These are phyloP conservation scores for Alliaria petiolata DNA, from an alignment of 345 rosid genomes.

Conservation along the genomic window DNA sequence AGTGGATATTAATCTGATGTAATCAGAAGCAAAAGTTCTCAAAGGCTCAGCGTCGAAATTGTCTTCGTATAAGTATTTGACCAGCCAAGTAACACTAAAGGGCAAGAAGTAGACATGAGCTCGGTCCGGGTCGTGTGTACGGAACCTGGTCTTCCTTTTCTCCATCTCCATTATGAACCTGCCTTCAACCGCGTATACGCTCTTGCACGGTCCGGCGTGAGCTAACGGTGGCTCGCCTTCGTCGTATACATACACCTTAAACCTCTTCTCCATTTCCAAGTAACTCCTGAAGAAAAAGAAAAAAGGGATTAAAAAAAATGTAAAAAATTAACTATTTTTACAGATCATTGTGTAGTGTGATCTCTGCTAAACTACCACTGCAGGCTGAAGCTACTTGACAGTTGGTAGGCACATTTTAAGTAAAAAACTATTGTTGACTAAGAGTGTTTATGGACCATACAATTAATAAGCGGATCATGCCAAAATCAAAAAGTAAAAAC, in stretches of 20 bases:
- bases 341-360: neutral
- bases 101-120: conserved; percentile 88
- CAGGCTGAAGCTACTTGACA: conserved; percentile 13
- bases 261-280: conserved; percentile 77
- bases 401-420: neutral
- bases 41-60: conserved; percentile 41
- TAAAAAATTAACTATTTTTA: too few species aligned
- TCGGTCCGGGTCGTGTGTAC: conserved; percentile 44
- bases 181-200: conserved; percentile 77
- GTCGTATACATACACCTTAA: conserved; percentile 76
- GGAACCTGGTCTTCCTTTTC: conserved; percentile 44
- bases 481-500: neutral
- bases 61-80: conserved; percentile 49
- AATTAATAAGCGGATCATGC: neutral
- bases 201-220: conserved; percentile 85
- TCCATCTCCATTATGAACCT: conserved; percentile 82
- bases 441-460: conserved; percentile 23
- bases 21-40: conserved; percentile 59
- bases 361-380: conserved; percentile 13
- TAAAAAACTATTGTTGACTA: neutral
- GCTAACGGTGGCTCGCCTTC: conserved; percentile 81
- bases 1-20: conserved; percentile 52
- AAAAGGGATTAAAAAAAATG: neutral
- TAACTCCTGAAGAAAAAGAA: conserved; percentile 51
- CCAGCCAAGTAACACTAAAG: conserved; percentile 79